Evolutionary conservation across 441 rosid species (phyloP), one percentile per base, ranked within the genome.

Genomic region (Croton setiger): DNA sequence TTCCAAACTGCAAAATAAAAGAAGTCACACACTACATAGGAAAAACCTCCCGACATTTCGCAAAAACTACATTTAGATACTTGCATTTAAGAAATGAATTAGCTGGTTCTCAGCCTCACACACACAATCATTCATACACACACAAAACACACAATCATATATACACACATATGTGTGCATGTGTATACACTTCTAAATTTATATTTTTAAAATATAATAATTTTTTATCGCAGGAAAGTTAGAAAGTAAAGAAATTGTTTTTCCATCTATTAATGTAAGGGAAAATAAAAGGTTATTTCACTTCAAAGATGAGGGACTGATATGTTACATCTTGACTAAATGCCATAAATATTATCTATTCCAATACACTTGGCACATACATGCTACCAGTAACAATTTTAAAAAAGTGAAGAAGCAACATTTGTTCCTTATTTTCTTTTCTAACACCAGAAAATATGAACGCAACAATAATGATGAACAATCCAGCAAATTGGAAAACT

Each of bases 1-100:
- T 62, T 95, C 99, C 72, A 87, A 80, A 76, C 99, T 95, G 88
- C 85, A 82, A 64, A 74, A 67, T 43, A 62, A 79, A 51, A 35
- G 76, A 77, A 15, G 31, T 41, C 66, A 52, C 51, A 58, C 21
- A 39, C 35, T 60, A 17, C n/a, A 47, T 14, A 14, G 4, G 0
- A 47, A 15, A 13, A 47, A 1, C 1, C 18, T 17, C 4, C 17
- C 5, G 52, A 47, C 5, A 47, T 15, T 47, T 15, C 14, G 52
- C 7, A 1, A 13, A 47, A 47, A 47, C 0, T 13, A 47, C 52
- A 15, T 1, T 15, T 47, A 1, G 14, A 47, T 13, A 15, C 52
- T 47, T 47, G 52, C 51, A 13, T 47, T 47, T 47, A 13, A 47
- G 5, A 47, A 47, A 14, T 2, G 18, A 47, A 47, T 47, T 13